Evolutionary conservation across 1,284 basidiomycete species (phyloP).

Genomic region (Trichosporon faecale): DNA sequence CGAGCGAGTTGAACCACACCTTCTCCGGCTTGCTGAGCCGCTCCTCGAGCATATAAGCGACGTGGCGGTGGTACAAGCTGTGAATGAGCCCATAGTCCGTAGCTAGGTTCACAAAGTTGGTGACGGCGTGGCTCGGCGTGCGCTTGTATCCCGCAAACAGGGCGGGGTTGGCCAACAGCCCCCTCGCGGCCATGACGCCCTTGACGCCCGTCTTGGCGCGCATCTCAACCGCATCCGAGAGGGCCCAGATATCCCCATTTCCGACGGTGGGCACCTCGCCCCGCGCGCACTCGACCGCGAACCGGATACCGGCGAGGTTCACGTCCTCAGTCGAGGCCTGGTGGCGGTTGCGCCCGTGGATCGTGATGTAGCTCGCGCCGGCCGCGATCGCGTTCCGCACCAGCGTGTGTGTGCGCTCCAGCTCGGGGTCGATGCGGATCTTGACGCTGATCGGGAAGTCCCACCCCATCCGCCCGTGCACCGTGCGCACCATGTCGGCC

Average conservation of each 20-base stretch:
- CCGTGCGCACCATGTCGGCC: constrained; percentile 57
- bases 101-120: constrained; percentile 55
- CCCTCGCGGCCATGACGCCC: constrained; percentile 61
- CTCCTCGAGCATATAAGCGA: constrained; percentile 60
- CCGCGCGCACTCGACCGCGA: constrained; percentile 57
- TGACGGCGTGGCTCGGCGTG: constrained; percentile 56
- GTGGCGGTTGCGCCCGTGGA: constrained; percentile 60
- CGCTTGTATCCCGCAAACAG: constrained; percentile 57
- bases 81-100: constrained; percentile 57
- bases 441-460: constrained; percentile 60
- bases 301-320: constrained; percentile 55
- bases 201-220: constrained; percentile 55
- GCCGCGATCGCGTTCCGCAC: constrained; percentile 53
- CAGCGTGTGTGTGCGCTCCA: constrained; percentile 56
- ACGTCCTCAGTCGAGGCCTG: constrained; percentile 59
- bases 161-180: constrained; percentile 60
- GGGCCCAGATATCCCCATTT: constrained; percentile 60
- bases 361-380: constrained; percentile 54
- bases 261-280: constrained; percentile 58
- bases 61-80: constrained; percentile 56
- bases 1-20: constrained; percentile 57
- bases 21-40: constrained; percentile 54
- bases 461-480: constrained; percentile 58
- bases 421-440: constrained; percentile 59
- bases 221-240: constrained; percentile 54